Evolutionary conservation across 202 grass and related monocot species (phyloP).

Genomic region (Setaria viridis): DNA sequence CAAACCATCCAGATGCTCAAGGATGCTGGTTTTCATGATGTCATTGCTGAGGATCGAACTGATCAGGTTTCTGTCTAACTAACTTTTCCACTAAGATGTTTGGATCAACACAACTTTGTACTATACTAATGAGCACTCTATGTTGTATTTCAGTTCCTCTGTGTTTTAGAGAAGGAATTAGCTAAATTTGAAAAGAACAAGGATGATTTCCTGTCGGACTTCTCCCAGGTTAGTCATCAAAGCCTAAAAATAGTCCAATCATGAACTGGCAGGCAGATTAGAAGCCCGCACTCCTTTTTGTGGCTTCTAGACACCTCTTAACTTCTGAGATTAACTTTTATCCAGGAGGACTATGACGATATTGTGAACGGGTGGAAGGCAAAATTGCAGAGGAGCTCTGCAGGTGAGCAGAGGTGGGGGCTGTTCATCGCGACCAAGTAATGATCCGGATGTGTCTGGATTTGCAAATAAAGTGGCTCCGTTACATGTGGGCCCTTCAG

Average conservation of each 20-base stretch:
- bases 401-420: constrained; percentile 87
- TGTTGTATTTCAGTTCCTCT: constrained; percentile 66
- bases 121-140: constrained; percentile 8
- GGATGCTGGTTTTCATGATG: constrained; percentile 71
- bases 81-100: neutral
- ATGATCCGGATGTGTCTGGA: constrained; percentile 6
- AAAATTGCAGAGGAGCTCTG: constrained; percentile 73
- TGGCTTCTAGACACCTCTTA: constrained; percentile 4
- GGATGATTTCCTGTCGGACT: constrained; percentile 64
- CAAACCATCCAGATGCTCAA: constrained; percentile 65
- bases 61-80: constrained; percentile 60
- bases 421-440: constrained; percentile 73
- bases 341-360: constrained; percentile 71
- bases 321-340: neutral
- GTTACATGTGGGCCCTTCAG: neutral
- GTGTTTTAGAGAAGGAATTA: constrained; percentile 68
- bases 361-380: constrained; percentile 87
- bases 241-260: neutral
- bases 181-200: constrained; percentile 72
- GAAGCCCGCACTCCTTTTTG: neutral
- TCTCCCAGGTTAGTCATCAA: constrained; percentile 58
- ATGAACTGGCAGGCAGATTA: neutral
- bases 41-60: constrained; percentile 71
- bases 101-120: neutral
- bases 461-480: constrained; percentile 41